Percentiles rank a stretch among this genome's conserved stretches.
These are phyloP conservation scores for Geosmithia morbida DNA, from an alignment of 2,329 filamentous ascomycete species.

Conservation along the genomic window DNA sequence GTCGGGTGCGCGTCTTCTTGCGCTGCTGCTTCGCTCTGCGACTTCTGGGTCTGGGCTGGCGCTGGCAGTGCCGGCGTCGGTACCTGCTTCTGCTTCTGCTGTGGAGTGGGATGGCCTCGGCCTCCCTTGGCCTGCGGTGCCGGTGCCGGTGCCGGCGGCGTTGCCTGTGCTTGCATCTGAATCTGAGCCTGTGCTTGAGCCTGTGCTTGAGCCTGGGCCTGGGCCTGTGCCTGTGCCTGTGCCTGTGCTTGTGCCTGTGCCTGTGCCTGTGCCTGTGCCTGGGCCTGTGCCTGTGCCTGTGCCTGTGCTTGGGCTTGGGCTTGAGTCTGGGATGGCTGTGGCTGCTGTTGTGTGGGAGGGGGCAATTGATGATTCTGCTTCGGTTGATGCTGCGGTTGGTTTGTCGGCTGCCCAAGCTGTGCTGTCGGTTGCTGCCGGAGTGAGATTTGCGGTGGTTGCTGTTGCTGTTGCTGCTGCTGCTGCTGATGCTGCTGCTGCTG, in stretches of 20 bases:
- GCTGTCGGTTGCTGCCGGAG: slow-evolving; percentile 9
- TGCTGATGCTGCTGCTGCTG: slow-evolving; percentile 13
- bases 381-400: slow-evolving; percentile 12
- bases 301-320: slow-evolving; percentile 1
- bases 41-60: slow-evolving; percentile 3
- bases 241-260: not conserved
- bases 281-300: slow-evolving; percentile 4
- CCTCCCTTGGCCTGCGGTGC: slow-evolving; percentile 5
- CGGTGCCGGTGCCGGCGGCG: slow-evolving; percentile 1
- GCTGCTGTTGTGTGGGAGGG: slow-evolving; percentile 4
- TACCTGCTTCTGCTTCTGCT: slow-evolving; percentile 5
- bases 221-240: slow-evolving; percentile 5
- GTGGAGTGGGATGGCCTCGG: slow-evolving; percentile 8
- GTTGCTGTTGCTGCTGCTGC: slow-evolving; percentile 13
- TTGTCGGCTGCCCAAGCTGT: slow-evolving; percentile 12
- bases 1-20: slow-evolving; percentile 19
- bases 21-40: slow-evolving; percentile 9
- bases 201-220: slow-evolving; percentile 6
- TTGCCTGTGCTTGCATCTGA: slow-evolving; percentile 1
- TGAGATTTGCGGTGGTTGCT: slow-evolving; percentile 15
- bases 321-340: slow-evolving; percentile 5
- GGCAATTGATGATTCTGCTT: slow-evolving; percentile 6
- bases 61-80: slow-evolving; percentile 4
- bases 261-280: slow-evolving; percentile 6
- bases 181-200: slow-evolving; percentile 1